Conservation (phyloP, 768 basidiomycete genomes). For the Boletellus sp. region DNA sequence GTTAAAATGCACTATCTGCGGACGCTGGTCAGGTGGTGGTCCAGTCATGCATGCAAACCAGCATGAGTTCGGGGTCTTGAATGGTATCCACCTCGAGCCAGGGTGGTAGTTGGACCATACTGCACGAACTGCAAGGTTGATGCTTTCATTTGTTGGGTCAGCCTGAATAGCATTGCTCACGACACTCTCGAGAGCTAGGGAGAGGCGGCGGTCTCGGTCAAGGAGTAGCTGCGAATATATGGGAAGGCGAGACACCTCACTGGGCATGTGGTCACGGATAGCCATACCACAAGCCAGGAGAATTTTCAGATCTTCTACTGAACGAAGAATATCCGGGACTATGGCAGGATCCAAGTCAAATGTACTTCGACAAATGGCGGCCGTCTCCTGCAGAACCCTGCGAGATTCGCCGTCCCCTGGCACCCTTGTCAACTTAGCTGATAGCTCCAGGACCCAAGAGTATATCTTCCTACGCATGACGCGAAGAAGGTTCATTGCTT, state of each 20-base stretch:
- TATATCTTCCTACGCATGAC: slow-evolving; percentile 30
- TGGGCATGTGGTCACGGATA: slow-evolving; percentile 30
- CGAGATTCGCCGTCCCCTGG: slow-evolving; percentile 1
- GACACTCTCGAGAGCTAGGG: slow-evolving; percentile 24
- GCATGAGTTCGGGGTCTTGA: slow-evolving; percentile 19
- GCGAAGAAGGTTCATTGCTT: slow-evolving; percentile 25
- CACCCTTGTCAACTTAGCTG: slow-evolving; percentile 8
- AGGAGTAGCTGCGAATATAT: slow-evolving; percentile 22
- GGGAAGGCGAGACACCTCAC: background rate
- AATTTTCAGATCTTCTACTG: slow-evolving; percentile 23
- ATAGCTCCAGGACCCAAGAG: slow-evolving; percentile 36
- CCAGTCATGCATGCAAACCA: slow-evolving; percentile 31
- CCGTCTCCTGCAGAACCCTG: too few relatives aligned
- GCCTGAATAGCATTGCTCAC: slow-evolving; percentile 13
- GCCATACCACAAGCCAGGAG: slow-evolving; percentile 33
- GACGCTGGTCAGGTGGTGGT: slow-evolving; percentile 1
- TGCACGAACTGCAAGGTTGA: slow-evolving; percentile 28
- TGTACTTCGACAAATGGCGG: slow-evolving; percentile 24
- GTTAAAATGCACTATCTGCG: slow-evolving; percentile 33
- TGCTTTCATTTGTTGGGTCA: slow-evolving; percentile 10
- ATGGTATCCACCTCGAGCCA: slow-evolving; percentile 22
- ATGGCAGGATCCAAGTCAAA: slow-evolving; percentile 22
- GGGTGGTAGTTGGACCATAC: slow-evolving; percentile 32
- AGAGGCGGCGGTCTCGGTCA: slow-evolving; percentile 32
- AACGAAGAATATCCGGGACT: slow-evolving; percentile 14